These are phyloP conservation scores for Orbilia quercus DNA, from an alignment of 2,329 filamentous ascomycete species.

Conservation along the genomic window DNA sequence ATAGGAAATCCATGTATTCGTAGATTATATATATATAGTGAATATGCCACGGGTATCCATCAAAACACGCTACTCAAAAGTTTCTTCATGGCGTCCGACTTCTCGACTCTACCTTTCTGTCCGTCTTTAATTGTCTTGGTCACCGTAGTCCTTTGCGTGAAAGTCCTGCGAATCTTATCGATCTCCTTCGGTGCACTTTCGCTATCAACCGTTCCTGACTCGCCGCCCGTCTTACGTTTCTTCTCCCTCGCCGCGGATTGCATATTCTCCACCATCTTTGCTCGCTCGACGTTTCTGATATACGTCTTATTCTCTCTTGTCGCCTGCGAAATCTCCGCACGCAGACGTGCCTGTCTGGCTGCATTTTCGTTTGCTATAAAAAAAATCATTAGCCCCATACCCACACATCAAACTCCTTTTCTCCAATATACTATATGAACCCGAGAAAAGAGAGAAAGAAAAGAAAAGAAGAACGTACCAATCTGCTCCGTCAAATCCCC, in stretches of 20 bases:
- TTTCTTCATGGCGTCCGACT: constrained; percentile 70
- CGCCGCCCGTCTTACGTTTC: constrained; percentile 62
- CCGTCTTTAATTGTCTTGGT: constrained; percentile 64
- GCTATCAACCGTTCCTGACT: constrained; percentile 57
- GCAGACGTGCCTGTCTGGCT: constrained; percentile 78
- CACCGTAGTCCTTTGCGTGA: constrained; percentile 74
- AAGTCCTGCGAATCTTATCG: constrained; percentile 67
- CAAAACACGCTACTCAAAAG: constrained; percentile 75
- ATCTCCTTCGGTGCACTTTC: constrained; percentile 59
- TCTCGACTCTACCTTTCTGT: constrained; percentile 61
- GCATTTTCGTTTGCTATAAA: constrained; percentile 82
- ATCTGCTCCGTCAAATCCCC: constrained; percentile 64
- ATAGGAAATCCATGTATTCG: neutral
- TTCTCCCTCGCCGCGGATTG: constrained; percentile 68
- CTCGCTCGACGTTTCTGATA: constrained; percentile 79
- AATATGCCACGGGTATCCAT: constrained; percentile 46
- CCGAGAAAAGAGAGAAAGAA: constrained; percentile 1
- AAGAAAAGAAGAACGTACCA: constrained; percentile 40
- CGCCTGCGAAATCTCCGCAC: constrained; percentile 79
- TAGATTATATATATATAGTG: constrained; percentile 3
- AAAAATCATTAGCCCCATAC: too few relatives aligned
- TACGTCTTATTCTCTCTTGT: constrained; percentile 85
- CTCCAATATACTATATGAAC: too few relatives aligned
- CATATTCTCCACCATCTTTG: constrained; percentile 82
- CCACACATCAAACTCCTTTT: too few relatives aligned